Evolutionary conservation across 2,329 filamentous ascomycete genomes (phyloP), one percentile per base, ranked within the genome.

Genomic region (Cladosporium sp.): DNA sequence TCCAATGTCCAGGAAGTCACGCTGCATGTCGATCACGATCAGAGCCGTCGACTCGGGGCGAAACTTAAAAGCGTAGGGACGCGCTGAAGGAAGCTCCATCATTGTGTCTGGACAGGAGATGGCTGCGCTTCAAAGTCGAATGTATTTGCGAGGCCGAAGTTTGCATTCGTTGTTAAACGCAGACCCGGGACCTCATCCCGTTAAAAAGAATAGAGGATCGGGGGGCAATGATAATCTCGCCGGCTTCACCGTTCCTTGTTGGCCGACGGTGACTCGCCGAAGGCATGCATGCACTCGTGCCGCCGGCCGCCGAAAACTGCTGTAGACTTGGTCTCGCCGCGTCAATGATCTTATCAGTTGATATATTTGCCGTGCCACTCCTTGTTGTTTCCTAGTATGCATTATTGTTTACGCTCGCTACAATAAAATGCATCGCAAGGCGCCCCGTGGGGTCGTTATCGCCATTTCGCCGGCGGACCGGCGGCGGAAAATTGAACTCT

Each of bases 21-120:
- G 80, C 72, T 86, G 84, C 78, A 86, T 83, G 74, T 86, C 84
- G 70, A 86, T 82, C 65, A 86, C 78, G 3, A 86, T 72, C 35
- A 86, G 75, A 1, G 84, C 84, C 4, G 84, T 85, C 28, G 77
- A 82, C 6, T 64, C 57, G 1, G 77, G 76, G 21, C 79, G 55
- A 7, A 57, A 57, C 31, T 23, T 57, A 7, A 23, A 57, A 26
- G 55, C 31, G 55, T 57, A 57, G 77, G 66, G 85, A 85, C 72
- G 60, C 16, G 73, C 73, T 16, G 69, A 72, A n/a, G 68, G 52
- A 10, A 74, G 69, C 65, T 79, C 68, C 71, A 74, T 77, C 44
- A 72, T 76, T n/a, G 64, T 33, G 61, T 46, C 10, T 10, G 26
- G 11, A 16, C 16, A 46, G 40, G n/a, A 5, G n/a, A 12, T 46